Evolutionary conservation across 768 basidiomycete genomes (phyloP).

Genomic region (Termitomyces sp.): DNA sequence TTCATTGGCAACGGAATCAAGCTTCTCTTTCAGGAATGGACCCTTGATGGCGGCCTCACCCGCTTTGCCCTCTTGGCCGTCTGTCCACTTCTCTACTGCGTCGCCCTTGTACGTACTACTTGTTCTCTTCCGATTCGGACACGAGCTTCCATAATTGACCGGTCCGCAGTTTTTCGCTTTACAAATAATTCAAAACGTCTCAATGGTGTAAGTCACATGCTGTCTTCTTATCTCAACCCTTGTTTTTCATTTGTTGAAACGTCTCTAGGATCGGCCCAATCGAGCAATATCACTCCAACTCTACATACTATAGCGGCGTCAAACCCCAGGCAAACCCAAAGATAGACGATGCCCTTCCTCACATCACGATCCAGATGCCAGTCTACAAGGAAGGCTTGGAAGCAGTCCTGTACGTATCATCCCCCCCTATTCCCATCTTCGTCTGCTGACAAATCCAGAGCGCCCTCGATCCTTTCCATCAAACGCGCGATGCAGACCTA

Average conservation of each 20-base stretch:
- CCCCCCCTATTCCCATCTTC: background rate
- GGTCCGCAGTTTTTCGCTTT: conserved; percentile 67
- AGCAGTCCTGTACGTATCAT: conserved; percentile 51
- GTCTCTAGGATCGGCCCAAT: conserved; percentile 61
- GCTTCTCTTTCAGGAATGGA: conserved; percentile 59
- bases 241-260: background rate
- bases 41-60: conserved; percentile 51
- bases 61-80: conserved; percentile 63
- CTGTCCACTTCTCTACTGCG: conserved; percentile 65
- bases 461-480: conserved; percentile 66
- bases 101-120: conserved; percentile 48
- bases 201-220: conserved; percentile 47
- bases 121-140: conserved; percentile 9
- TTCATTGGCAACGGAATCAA: conserved; percentile 64
- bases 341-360: conserved; percentile 58
- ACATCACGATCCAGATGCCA: conserved; percentile 78
- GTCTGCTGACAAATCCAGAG: conserved; percentile 25
- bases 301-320: conserved; percentile 72
- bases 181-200: conserved; percentile 65
- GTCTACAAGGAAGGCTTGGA: conserved; percentile 81
- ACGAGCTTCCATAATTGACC: background rate
- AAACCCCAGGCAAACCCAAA: conserved; percentile 44
- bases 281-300: conserved; percentile 73
- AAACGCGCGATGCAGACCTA: conserved; percentile 87
- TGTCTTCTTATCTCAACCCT: background rate